Evolutionary conservation across 2,329 filamentous ascomycete species (phyloP).

Genomic region (Cladorrhinum sp.): DNA sequence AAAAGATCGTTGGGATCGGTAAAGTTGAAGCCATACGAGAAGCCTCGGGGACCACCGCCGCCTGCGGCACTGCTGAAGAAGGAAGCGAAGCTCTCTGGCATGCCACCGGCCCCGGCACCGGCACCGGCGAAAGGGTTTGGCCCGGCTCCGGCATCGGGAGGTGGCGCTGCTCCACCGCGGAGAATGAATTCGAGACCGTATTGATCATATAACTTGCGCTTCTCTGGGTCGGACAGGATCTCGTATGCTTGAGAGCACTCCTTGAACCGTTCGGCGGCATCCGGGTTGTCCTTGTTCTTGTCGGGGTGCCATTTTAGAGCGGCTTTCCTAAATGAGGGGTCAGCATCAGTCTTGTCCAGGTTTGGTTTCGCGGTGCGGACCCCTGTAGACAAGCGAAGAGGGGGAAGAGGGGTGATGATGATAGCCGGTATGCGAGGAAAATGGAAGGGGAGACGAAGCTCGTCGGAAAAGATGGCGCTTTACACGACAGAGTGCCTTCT

Average conservation of each 20-base stretch:
- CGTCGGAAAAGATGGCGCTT: not conserved
- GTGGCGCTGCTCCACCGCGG: constrained; percentile 69
- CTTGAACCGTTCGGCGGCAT: constrained; percentile 92
- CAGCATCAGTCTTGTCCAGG: constrained; percentile 28
- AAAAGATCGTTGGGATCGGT: constrained; percentile 83
- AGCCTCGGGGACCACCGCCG: constrained; percentile 46
- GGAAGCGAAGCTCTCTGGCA: constrained; percentile 31
- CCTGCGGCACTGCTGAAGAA: constrained; percentile 25
- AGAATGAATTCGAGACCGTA: constrained; percentile 92
- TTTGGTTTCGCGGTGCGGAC: not conserved
- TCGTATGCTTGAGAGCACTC: constrained; percentile 97
- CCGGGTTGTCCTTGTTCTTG: constrained; percentile 92
- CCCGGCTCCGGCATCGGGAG: constrained; percentile 52
- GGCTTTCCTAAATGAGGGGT: constrained; percentile 61
- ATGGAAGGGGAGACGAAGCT: not conserved
- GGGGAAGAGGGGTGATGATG: not conserved
- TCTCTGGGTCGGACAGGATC: constrained; percentile 94
- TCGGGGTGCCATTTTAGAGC: constrained; percentile 93
- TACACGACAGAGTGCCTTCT: not conserved
- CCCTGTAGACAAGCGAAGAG: not conserved
- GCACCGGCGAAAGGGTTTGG: constrained; percentile 59
- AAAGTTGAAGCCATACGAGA: constrained; percentile 65
- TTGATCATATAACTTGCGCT: constrained; percentile 91
- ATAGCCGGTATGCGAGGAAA: constrained; percentile 3
- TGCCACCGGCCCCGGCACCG: constrained; percentile 53